Percentiles rank a stretch among this genome's conserved stretches.
Evolutionary conservation across 129 eudicot species (phyloP).

Genomic region (Escallonia rubra): DNA sequence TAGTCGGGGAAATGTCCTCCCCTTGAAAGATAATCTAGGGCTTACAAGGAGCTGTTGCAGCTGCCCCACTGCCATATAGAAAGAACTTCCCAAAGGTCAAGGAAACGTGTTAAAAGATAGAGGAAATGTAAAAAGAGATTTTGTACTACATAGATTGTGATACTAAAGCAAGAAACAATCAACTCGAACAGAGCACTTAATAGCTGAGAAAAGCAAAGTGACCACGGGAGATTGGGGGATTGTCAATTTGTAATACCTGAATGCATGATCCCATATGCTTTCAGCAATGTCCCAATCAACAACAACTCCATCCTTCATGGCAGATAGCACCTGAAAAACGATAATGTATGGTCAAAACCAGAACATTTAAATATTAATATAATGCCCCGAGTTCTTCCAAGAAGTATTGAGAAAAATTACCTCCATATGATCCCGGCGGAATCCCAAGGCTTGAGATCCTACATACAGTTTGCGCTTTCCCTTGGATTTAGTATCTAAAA

Average conservation of each 20-base stretch:
- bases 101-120: no score
- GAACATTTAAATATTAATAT: background rate
- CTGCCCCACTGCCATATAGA: no score
- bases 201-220: no score
- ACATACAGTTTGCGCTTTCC: conserved; percentile 80
- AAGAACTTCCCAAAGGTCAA: no score
- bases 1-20: no score
- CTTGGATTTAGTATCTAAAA: conserved; percentile 66
- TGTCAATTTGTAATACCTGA: conserved; percentile 47
- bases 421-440: conserved; percentile 96
- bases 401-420: conserved; percentile 27
- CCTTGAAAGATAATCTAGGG: no score
- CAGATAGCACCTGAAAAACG: conserved; percentile 62
- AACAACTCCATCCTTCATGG: conserved; percentile 88
- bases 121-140: no score
- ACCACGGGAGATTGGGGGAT: no score
- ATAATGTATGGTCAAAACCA: conserved; percentile 1
- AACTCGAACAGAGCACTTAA: no score
- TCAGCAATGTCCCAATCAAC: conserved; percentile 94
- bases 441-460: conserved; percentile 85
- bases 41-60: no score
- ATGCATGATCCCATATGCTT: conserved; percentile 97
- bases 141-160: no score
- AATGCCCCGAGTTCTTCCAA: background rate
- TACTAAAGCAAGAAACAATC: no score